A percentile compares a stretch with the other conserved stretches of the same genome.
phyloP scores from a whole-genome alignment of 179 eudicot species.

The Vitellaria paradoxa region DNA sequence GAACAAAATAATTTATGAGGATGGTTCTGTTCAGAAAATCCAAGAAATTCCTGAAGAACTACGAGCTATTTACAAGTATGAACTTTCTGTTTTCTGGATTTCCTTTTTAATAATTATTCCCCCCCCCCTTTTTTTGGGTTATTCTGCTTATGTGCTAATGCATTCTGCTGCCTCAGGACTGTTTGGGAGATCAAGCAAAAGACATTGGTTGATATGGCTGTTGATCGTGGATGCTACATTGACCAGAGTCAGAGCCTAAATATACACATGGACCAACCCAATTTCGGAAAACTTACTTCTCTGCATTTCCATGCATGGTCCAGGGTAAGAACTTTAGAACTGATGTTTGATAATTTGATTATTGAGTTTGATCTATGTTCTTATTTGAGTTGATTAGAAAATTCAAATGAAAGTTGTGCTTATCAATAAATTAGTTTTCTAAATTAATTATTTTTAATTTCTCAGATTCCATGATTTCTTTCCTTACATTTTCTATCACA shows the following conservation, averaged over 20 bases:
- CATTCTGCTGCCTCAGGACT: slow-evolving; percentile 38
- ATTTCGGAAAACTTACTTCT: slow-evolving; percentile 73
- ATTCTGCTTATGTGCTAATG: neutral
- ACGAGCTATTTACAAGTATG: slow-evolving; percentile 68
- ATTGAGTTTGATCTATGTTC: too few relatives aligned
- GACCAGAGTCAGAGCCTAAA: slow-evolving; percentile 90
- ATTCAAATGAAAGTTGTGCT: too few relatives aligned
- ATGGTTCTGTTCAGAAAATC: slow-evolving; percentile 74
- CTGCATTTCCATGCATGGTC: slow-evolving; percentile 83
- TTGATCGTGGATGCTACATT: slow-evolving; percentile 72
- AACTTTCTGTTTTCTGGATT: too few relatives aligned
- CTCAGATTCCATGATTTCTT: too few relatives aligned
- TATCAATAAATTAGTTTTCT: too few relatives aligned
- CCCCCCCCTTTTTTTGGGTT: neutral
- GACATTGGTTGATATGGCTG: slow-evolving; percentile 84
- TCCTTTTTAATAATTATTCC: neutral
- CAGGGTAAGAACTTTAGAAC: slow-evolving; percentile 31
- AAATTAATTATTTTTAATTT: too few relatives aligned
- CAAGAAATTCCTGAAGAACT: slow-evolving; percentile 64
- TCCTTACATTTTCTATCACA: too few relatives aligned
- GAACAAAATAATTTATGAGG: slow-evolving; percentile 63
- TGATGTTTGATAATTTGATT: too few relatives aligned
- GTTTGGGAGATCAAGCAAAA: slow-evolving; percentile 86
- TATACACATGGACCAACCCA: slow-evolving; percentile 84
- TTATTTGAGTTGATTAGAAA: too few relatives aligned